Evolutionary conservation across 2,329 filamentous ascomycete genomes (phyloP).

Genomic region (Colletotrichum tamarilloi): DNA sequence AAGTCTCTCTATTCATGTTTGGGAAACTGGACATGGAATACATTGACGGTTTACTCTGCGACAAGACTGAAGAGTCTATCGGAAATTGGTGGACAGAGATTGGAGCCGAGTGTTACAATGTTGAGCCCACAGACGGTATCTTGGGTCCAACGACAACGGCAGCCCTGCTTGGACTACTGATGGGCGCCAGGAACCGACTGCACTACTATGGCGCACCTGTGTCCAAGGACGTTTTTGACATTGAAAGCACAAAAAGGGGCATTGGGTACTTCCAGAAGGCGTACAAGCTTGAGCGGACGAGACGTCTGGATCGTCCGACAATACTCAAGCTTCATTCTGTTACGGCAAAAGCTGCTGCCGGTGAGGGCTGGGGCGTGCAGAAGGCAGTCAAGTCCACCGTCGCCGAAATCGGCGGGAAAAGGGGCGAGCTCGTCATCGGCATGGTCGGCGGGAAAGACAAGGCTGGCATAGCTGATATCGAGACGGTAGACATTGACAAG

Average conservation of each 20-base stretch:
- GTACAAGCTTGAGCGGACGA: slow-evolving; percentile 81
- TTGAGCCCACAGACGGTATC: slow-evolving; percentile 92
- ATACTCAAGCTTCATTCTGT: slow-evolving; percentile 81
- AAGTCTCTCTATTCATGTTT: slow-evolving; percentile 89
- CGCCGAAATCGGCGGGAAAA: slow-evolving; percentile 91
- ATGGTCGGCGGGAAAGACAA: slow-evolving; percentile 90
- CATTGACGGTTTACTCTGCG: slow-evolving; percentile 91
- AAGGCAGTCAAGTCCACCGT: slow-evolving; percentile 96
- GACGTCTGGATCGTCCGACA: slow-evolving; percentile 85
- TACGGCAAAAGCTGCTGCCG: slow-evolving; percentile 91
- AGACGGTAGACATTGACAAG: slow-evolving; percentile 88
- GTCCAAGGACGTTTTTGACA: slow-evolving; percentile 90
- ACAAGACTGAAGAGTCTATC: slow-evolving; percentile 89
- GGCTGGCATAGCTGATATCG: slow-evolving; percentile 89
- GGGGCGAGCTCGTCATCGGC: slow-evolving; percentile 94
- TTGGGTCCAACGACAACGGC: slow-evolving; percentile 92
- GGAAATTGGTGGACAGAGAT: slow-evolving; percentile 97
- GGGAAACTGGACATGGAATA: slow-evolving; percentile 89
- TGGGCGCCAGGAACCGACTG: slow-evolving; percentile 90
- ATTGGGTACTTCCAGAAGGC: slow-evolving; percentile 92
- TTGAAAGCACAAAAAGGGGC: slow-evolving; percentile 82
- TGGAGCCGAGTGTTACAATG: slow-evolving; percentile 89
- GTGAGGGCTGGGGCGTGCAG: slow-evolving; percentile 92
- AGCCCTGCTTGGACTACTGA: slow-evolving; percentile 85
- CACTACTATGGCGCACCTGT: slow-evolving; percentile 87